Conservation (phyloP, 345 rosid genomes). For the Combretum micranthum region DNA sequence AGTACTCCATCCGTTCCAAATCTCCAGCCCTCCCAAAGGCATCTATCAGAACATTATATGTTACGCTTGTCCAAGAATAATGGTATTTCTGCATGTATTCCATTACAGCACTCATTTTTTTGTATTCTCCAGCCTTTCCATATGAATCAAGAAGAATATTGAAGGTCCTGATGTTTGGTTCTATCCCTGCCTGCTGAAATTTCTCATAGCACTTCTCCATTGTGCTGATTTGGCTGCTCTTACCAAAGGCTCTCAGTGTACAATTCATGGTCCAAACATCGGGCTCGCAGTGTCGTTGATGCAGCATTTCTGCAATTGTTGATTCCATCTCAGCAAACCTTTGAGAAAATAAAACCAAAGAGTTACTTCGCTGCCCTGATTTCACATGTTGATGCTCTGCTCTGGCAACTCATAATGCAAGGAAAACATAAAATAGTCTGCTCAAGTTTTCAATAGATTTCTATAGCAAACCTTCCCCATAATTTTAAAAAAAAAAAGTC, state of each 20-base stretch:
- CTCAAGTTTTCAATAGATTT: no score
- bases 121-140: slow-evolving; percentile 63
- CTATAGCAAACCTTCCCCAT: no score
- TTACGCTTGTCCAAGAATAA: slow-evolving; percentile 86
- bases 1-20: slow-evolving; percentile 80
- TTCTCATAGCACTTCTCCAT: slow-evolving; percentile 93
- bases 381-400: slow-evolving; percentile 14
- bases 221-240: slow-evolving; percentile 69
- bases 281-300: slow-evolving; percentile 58
- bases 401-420: not conserved
- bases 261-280: slow-evolving; percentile 97
- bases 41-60: slow-evolving; percentile 87
- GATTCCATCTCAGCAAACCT: slow-evolving; percentile 94
- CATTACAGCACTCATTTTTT: slow-evolving; percentile 92
- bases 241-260: slow-evolving; percentile 79
- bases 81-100: slow-evolving; percentile 90
- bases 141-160: slow-evolving; percentile 82
- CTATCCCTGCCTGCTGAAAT: slow-evolving; percentile 87
- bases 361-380: slow-evolving; percentile 15
- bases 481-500: no score
- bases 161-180: slow-evolving; percentile 81
- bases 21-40: slow-evolving; percentile 87
- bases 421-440: no score
- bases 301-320: slow-evolving; percentile 68
- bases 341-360: slow-evolving; percentile 16